Percentiles rank a stretch among this genome's conserved stretches.
phyloP scores from a whole-genome alignment of 495 filamentous ascomycete species.

The Tuber aestivum region DNA sequence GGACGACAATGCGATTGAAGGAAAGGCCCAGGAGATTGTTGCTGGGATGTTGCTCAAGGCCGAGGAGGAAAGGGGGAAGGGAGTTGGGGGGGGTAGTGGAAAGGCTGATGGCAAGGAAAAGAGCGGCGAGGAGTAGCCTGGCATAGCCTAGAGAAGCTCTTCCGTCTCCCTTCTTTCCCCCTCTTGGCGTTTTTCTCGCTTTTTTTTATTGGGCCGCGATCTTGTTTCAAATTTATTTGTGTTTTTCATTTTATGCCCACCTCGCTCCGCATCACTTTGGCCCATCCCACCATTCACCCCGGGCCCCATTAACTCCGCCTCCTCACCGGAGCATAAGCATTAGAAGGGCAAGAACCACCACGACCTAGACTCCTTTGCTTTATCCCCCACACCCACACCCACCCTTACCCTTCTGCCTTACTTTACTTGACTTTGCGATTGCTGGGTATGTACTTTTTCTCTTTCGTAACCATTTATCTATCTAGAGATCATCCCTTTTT shows the following conservation, averaged over 20 bases:
- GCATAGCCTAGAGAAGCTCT: background rate
- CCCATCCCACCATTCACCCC: background rate
- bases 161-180: background rate
- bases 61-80: background rate
- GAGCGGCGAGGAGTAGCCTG: background rate
- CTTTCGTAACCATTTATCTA: background rate
- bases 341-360: background rate
- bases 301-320: background rate
- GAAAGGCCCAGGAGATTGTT: conserved; percentile 56
- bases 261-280: background rate
- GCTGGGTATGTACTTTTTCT: background rate
- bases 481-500: background rate
- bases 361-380: background rate
- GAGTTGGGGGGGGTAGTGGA: background rate
- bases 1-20: conserved; percentile 47
- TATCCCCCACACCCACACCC: background rate
- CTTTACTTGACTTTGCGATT: background rate
- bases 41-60: conserved; percentile 56
- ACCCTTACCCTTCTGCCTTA: background rate
- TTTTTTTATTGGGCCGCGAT: background rate
- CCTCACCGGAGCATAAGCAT: background rate
- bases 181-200: background rate
- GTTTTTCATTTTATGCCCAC: background rate
- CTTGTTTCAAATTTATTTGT: background rate
- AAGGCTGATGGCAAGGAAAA: background rate